Conservation (phyloP, 2,329 filamentous ascomycete species). For the Graphilbum sp. region DNA sequence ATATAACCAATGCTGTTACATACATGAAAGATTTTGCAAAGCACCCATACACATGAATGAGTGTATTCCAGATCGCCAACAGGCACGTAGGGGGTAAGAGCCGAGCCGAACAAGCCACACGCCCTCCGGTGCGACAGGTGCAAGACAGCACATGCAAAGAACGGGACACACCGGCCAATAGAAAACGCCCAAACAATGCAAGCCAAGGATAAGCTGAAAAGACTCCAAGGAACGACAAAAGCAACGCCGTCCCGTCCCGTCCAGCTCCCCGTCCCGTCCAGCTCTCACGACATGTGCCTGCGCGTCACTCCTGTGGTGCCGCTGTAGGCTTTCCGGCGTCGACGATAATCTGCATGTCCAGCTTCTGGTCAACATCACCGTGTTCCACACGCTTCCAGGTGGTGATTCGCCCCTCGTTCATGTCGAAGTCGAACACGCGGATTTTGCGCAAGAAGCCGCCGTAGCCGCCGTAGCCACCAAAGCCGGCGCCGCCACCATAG, state of each 20-base stretch:
- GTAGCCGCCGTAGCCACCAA: slow-evolving; percentile 91
- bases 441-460: slow-evolving; percentile 69
- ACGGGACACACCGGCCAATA: neutral
- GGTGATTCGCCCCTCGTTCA: slow-evolving; percentile 71
- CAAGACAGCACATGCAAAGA: too few species aligned
- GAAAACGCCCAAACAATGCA: slow-evolving; percentile 7
- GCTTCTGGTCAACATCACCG: slow-evolving; percentile 31
- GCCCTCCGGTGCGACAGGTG: too few species aligned
- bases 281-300: too few species aligned
- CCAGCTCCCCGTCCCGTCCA: too few species aligned
- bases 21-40: too few species aligned
- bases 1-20: too few species aligned
- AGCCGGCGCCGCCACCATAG: slow-evolving; percentile 81
- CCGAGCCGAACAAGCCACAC: too few species aligned
- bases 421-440: slow-evolving; percentile 83
- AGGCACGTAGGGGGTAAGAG: too few species aligned
- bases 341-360: slow-evolving; percentile 50
- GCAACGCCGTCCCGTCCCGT: too few species aligned
- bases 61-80: too few species aligned
- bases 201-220: neutral
- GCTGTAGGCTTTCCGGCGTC: slow-evolving; percentile 35
- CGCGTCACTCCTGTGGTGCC: slow-evolving; percentile 15
- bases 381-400: slow-evolving; percentile 86
- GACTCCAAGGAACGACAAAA: neutral
- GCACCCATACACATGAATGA: too few species aligned